Conservation (phyloP, 2,329 filamentous ascomycete species). For the Madurella mycetomatis region DNA sequence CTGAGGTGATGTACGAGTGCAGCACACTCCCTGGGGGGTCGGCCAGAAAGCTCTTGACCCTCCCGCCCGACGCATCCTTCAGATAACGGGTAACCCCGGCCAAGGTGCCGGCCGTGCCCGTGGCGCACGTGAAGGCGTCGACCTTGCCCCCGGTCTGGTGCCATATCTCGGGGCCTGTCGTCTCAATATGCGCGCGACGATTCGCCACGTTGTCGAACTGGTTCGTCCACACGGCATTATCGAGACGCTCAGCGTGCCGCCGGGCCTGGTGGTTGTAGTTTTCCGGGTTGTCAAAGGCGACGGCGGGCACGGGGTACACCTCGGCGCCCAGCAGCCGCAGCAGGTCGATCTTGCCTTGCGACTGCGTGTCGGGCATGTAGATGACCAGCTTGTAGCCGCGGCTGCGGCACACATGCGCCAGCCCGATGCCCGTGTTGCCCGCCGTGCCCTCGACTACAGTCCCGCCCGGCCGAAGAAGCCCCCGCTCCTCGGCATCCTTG, state of each 20-base stretch:
- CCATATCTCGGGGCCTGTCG: slow-evolving; percentile 97
- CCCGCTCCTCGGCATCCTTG: slow-evolving; percentile 84
- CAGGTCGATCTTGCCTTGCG: slow-evolving; percentile 94
- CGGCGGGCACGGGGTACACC: slow-evolving; percentile 92
- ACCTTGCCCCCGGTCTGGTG: slow-evolving; percentile 78
- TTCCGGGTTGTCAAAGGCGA: slow-evolving; percentile 87
- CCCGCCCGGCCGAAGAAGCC: slow-evolving; percentile 76
- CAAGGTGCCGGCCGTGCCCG: slow-evolving; percentile 86
- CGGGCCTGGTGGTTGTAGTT: slow-evolving; percentile 98
- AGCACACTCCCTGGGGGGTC: slow-evolving; percentile 92
- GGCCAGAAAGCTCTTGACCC: slow-evolving; percentile 82
- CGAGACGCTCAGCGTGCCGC: slow-evolving; percentile 78
- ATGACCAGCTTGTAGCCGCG: slow-evolving; percentile 94
- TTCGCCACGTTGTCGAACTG: slow-evolving; percentile 98
- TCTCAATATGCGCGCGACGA: slow-evolving; percentile 89
- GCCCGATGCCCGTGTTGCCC: slow-evolving; percentile 95
- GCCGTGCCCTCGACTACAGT: slow-evolving; percentile 97
- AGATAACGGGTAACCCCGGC: slow-evolving; percentile 85
- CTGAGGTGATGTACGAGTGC: slow-evolving; percentile 84
- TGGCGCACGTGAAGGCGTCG: slow-evolving; percentile 93
- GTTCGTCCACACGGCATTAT: slow-evolving; percentile 96
- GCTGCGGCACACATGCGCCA: slow-evolving; percentile 91
- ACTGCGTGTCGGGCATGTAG: slow-evolving; percentile 99
- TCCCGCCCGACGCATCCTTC: slow-evolving; percentile 73
- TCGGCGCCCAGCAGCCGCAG: slow-evolving; percentile 87